phyloP scores from a whole-genome alignment of 2,329 filamentous ascomycete genomes.

The Beauveria pseudobassiana region DNA sequence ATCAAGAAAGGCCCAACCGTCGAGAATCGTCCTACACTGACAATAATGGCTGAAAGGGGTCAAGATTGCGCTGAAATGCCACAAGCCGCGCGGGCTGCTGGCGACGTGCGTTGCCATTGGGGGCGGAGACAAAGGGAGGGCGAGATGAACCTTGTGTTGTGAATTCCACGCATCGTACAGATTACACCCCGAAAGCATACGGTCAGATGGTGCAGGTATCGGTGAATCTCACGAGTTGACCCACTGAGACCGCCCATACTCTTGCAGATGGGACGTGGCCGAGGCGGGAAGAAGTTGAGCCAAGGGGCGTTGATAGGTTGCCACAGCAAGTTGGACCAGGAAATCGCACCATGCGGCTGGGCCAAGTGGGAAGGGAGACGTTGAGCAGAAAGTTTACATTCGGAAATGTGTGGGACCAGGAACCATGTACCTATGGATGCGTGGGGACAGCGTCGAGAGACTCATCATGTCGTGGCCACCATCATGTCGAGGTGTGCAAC shows the following conservation, averaged over 20 bases:
- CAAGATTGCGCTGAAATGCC: not conserved
- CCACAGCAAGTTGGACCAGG: not conserved
- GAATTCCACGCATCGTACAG: not conserved
- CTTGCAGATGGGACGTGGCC: conserved; percentile 5
- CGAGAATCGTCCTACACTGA: not conserved
- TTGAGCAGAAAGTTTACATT: conserved; percentile 5
- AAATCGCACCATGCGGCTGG: conserved; percentile 9
- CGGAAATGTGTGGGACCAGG: conserved; percentile 10
- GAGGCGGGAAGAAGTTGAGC: conserved; percentile 5
- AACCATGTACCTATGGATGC: not conserved
- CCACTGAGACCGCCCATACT: not conserved
- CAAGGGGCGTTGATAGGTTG: conserved; percentile 9
- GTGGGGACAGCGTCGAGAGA: not conserved
- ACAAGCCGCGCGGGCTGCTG: not conserved
- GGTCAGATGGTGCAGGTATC: conserved; percentile 5
- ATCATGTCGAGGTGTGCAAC: not conserved
- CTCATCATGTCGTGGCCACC: not conserved
- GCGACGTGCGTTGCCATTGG: not conserved
- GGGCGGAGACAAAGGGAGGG: not conserved
- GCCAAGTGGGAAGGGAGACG: conserved; percentile 5
- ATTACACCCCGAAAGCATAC: not conserved
- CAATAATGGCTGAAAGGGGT: not conserved
- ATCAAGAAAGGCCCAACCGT: not conserved
- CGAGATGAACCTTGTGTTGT: conserved; percentile 5
- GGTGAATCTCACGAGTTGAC: conserved; percentile 5